phyloP scores from a whole-genome alignment of 2,329 filamentous ascomycete species.

The Furcasterigmium sp. region DNA sequence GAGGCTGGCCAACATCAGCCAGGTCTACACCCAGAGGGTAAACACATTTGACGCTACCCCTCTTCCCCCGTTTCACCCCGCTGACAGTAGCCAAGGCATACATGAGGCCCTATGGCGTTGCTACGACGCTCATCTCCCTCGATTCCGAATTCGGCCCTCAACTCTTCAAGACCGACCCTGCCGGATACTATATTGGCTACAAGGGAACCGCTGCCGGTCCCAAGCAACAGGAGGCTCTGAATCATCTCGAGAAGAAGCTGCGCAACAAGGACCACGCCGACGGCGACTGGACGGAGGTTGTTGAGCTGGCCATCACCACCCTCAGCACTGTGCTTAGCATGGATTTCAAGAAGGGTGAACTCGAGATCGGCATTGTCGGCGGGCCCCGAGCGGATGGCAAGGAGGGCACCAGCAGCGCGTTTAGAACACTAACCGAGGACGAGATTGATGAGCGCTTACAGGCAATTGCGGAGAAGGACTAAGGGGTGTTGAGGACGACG shows the following conservation, averaged over 20 bases:
- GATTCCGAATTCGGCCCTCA: constrained; percentile 90
- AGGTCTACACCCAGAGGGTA: constrained; percentile 97
- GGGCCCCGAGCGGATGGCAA: constrained; percentile 77
- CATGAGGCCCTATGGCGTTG: constrained; percentile 96
- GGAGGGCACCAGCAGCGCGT: constrained; percentile 72
- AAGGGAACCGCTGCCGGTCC: constrained; percentile 96
- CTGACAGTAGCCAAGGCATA: constrained; percentile 57
- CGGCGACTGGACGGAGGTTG: constrained; percentile 93
- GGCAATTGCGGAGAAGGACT: constrained; percentile 98
- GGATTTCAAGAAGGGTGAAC: constrained; percentile 99
- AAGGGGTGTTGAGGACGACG: constrained; percentile 28
- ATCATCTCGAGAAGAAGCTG: constrained; percentile 98
- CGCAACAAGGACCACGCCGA: constrained; percentile 97
- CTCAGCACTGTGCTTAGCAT: constrained; percentile 95
- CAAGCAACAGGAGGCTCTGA: constrained; percentile 97
- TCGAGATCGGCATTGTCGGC: constrained; percentile 96
- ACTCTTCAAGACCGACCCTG: constrained; percentile 97
- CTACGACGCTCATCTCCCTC: constrained; percentile 89
- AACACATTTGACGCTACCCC: constrained; percentile 17
- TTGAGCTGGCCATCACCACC: constrained; percentile 92
- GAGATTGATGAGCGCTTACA: constrained; percentile 98
- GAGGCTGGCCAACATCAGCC: constrained; percentile 96
- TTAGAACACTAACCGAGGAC: constrained; percentile 88
- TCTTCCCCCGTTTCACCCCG: too few relatives aligned
- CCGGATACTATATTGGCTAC: constrained; percentile 97